Percentiles rank a stretch among this genome's conserved stretches.
These are phyloP conservation scores for Thalassiosira oceanica DNA, from an alignment of 352 stramenopile species.

Conservation along the genomic window DNA sequence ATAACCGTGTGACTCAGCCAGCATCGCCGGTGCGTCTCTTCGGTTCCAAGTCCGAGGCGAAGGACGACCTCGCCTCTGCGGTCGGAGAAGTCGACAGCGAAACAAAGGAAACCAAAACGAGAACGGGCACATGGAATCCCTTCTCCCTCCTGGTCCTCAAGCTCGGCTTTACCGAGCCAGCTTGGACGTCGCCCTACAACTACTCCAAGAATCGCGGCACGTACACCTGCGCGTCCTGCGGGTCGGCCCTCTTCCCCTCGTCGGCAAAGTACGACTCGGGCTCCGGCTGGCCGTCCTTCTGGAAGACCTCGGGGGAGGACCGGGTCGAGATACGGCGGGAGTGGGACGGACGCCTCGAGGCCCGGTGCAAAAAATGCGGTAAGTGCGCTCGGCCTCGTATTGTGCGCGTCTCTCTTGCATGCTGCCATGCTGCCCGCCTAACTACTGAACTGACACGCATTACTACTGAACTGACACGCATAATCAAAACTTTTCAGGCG, in stretches of 20 bases:
- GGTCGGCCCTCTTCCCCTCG: conserved; percentile 67
- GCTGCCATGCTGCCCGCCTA: too few species aligned
- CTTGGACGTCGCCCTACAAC: conserved; percentile 63
- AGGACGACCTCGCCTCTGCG: too few species aligned
- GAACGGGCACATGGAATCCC: conserved; percentile 61
- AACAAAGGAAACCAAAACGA: neutral
- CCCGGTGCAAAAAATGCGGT: conserved; percentile 59
- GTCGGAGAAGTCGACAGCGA: neutral
- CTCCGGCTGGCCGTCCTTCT: conserved; percentile 81
- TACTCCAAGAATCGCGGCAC: conserved; percentile 61
- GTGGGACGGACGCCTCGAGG: conserved; percentile 67
- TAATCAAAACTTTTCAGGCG: too few species aligned
- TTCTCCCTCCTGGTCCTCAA: conserved; percentile 60
- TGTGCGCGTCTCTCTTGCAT: too few species aligned
- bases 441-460: too few species aligned
- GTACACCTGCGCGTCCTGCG: conserved; percentile 78
- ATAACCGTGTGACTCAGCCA: too few species aligned
- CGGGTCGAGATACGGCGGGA: conserved; percentile 57
- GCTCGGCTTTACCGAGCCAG: conserved; percentile 67
- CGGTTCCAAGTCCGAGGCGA: too few species aligned
- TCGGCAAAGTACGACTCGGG: conserved; percentile 79
- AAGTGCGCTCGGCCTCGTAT: too few species aligned
- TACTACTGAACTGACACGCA: too few species aligned
- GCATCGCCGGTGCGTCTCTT: too few species aligned
- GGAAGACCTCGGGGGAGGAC: conserved; percentile 47